Conservation (phyloP, 2,329 filamentous ascomycete genomes). For the Tolypocladium pustulatum region DNA sequence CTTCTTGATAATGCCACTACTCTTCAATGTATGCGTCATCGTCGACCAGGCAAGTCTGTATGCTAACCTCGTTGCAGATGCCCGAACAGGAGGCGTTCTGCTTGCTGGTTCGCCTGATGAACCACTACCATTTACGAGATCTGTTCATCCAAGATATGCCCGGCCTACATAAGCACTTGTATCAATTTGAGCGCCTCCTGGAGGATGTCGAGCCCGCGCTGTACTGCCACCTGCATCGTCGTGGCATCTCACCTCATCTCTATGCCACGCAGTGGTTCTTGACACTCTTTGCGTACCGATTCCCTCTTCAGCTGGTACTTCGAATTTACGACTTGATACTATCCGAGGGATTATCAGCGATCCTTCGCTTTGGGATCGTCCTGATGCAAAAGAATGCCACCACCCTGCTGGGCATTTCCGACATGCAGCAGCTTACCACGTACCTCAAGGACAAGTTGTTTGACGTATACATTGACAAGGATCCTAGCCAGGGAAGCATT, state of each 20-base stretch:
- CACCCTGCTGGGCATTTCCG: slow-evolving; percentile 69
- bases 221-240: slow-evolving; percentile 85
- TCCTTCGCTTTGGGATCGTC: slow-evolving; percentile 88
- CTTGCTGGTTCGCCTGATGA: slow-evolving; percentile 87
- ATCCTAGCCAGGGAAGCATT: slow-evolving; percentile 84
- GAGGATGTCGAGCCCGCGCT: slow-evolving; percentile 91
- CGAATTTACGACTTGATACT: slow-evolving; percentile 94
- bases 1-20: slow-evolving; percentile 89
- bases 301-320: slow-evolving; percentile 89
- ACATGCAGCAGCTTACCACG: slow-evolving; percentile 80
- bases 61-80: slow-evolving; percentile 48
- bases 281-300: slow-evolving; percentile 95
- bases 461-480: slow-evolving; percentile 92
- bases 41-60: neutral
- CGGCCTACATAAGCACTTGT: slow-evolving; percentile 83
- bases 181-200: slow-evolving; percentile 87
- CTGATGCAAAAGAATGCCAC: slow-evolving; percentile 91
- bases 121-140: slow-evolving; percentile 86
- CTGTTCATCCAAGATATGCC: slow-evolving; percentile 96
- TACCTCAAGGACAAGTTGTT: slow-evolving; percentile 93
- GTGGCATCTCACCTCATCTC: slow-evolving; percentile 78
- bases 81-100: slow-evolving; percentile 95
- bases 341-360: slow-evolving; percentile 84
- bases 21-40: slow-evolving; percentile 66
- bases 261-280: slow-evolving; percentile 99